Evolutionary conservation across 2,329 filamentous ascomycete genomes (phyloP).

Genomic region (Pyrenophora seminiperda): DNA sequence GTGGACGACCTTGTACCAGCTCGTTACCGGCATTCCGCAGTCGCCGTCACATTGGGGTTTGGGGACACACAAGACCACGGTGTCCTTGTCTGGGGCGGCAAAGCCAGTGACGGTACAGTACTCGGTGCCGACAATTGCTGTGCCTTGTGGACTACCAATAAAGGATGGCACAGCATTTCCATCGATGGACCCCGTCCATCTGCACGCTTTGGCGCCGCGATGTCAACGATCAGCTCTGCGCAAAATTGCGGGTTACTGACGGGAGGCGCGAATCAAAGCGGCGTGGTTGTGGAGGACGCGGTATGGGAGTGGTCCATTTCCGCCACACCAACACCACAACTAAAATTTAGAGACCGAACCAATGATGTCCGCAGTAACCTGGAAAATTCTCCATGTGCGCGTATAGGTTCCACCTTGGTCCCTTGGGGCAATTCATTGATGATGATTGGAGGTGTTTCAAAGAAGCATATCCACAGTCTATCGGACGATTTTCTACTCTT

Average conservation of each 20-base stretch:
- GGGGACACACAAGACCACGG: slow-evolving; percentile 50
- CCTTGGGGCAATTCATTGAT: slow-evolving; percentile 54
- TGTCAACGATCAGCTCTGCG: slow-evolving; percentile 52
- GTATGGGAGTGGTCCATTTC: slow-evolving; percentile 66
- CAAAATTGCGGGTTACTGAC: slow-evolving; percentile 65
- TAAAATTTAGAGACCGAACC: slow-evolving; percentile 40
- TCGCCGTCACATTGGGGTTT: slow-evolving; percentile 52
- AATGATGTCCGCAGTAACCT: slow-evolving; percentile 24
- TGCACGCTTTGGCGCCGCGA: slow-evolving; percentile 62
- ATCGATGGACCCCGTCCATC: slow-evolving; percentile 47
- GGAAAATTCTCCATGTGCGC: slow-evolving; percentile 39
- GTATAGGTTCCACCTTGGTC: slow-evolving; percentile 60
- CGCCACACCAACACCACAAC: slow-evolving; percentile 36
- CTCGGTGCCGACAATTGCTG: slow-evolving; percentile 47
- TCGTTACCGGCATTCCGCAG: slow-evolving; percentile 75
- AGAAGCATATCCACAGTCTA: slow-evolving; percentile 32
- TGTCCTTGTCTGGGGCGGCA: slow-evolving; percentile 55
- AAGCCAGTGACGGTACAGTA: slow-evolving; percentile 49
- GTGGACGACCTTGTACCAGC: slow-evolving; percentile 70
- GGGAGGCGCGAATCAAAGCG: slow-evolving; percentile 72
- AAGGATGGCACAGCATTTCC: slow-evolving; percentile 58
- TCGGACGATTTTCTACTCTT: slow-evolving; percentile 39
- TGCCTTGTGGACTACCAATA: slow-evolving; percentile 53
- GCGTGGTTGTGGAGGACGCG: slow-evolving; percentile 64
- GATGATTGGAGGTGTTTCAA: slow-evolving; percentile 59